phyloP scores from a whole-genome alignment of 192 early-diverging fungal genomes.

The Bifiguratus adelaidae region DNA sequence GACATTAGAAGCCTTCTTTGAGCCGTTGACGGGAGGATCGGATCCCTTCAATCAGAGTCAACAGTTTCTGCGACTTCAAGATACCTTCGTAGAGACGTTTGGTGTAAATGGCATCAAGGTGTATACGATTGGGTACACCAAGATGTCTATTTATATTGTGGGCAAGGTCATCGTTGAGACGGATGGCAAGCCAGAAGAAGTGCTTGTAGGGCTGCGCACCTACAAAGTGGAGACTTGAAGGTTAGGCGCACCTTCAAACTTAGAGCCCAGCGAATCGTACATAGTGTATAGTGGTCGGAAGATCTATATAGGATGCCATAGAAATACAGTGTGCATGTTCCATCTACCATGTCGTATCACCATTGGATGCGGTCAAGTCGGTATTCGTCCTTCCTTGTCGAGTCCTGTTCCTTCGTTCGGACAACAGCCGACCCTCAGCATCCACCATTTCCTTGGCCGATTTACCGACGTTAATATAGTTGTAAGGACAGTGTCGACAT shows the following conservation, averaged over 20 bases:
- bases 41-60: conserved; percentile 7
- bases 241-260: no score
- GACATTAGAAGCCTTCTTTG: conserved; percentile 5
- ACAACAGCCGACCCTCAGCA: conserved; percentile 6
- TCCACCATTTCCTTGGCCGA: conserved; percentile 23
- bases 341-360: no score
- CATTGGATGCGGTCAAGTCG: no score
- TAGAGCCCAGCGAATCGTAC: no score
- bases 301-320: no score
- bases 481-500: conserved; percentile 55
- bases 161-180: neutral
- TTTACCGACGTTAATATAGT: conserved; percentile 48
- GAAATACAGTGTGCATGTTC: no score
- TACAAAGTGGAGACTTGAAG: neutral
- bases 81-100: conserved; percentile 4
- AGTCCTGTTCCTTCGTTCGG: neutral
- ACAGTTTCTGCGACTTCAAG: conserved; percentile 4
- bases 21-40: conserved; percentile 2
- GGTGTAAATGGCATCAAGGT: conserved; percentile 3
- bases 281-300: no score
- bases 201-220: neutral
- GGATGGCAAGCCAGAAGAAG: neutral
- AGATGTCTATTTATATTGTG: conserved; percentile 1
- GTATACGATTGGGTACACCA: conserved; percentile 1
- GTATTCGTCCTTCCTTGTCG: no score